Evolutionary conservation across 805 yeast genomes (phyloP).

Genomic region (Lipomyces sp.): DNA sequence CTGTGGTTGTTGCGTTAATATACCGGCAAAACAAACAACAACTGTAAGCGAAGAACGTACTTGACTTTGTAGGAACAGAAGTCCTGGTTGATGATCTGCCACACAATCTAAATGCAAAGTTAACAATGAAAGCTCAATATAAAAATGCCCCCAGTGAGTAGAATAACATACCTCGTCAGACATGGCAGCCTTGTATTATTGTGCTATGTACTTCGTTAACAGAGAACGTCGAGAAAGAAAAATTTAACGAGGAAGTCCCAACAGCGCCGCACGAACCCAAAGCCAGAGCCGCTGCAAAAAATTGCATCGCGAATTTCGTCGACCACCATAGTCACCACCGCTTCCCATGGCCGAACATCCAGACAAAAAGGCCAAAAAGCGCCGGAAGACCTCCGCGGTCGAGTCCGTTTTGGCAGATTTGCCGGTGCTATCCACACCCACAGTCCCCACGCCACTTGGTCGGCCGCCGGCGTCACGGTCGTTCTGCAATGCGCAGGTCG

Average conservation of each 20-base stretch:
- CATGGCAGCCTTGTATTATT: too few species aligned
- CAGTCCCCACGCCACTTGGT: conserved; percentile 13
- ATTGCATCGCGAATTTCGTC: too few species aligned
- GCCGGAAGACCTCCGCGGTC: conserved; percentile 12
- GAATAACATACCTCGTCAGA: conserved; percentile 24
- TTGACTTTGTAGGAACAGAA: conserved; percentile 93
- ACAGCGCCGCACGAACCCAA: not conserved
- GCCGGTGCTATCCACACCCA: conserved; percentile 4
- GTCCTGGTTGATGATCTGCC: conserved; percentile 95
- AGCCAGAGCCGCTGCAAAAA: too few species aligned
- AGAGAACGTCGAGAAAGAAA: not conserved
- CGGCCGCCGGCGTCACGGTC: conserved; percentile 48
- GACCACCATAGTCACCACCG: too few species aligned
- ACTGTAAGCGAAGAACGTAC: conserved; percentile 14
- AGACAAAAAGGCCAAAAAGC: not conserved
- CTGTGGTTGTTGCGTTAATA: too few species aligned
- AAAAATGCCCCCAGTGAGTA: not conserved
- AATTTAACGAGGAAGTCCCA: not conserved
- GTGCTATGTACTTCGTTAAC: too few species aligned
- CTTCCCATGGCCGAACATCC: not conserved
- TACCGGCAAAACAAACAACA: not conserved
- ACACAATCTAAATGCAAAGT: conserved; percentile 57
- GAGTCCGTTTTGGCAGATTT: conserved; percentile 17
- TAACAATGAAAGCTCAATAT: not conserved
- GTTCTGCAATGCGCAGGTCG: conserved; percentile 57